phyloP scores from a whole-genome alignment of 352 stramenopile species.

The Sclerospora graminicola region DNA sequence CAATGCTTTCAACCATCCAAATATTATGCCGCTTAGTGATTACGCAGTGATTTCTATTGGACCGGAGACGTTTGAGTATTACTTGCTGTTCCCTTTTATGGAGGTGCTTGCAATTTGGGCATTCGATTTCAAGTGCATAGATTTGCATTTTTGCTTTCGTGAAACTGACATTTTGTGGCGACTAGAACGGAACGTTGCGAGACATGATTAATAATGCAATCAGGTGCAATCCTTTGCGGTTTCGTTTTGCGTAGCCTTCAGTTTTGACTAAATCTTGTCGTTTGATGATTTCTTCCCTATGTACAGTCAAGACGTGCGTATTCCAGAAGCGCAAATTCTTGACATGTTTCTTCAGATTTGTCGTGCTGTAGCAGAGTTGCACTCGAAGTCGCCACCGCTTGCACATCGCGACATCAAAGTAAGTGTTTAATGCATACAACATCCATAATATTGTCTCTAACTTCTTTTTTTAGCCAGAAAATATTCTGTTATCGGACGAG shows the following conservation, averaged over 20 bases:
- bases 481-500: constrained; percentile 71
- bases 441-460: not conserved
- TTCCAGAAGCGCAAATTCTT: constrained; percentile 59
- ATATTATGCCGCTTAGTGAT: constrained; percentile 80
- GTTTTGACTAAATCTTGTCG: too few relatives aligned
- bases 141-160: not conserved
- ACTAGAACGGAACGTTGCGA: constrained; percentile 69
- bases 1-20: constrained; percentile 56
- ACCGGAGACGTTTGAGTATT: constrained; percentile 49
- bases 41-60: constrained; percentile 55
- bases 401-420: constrained; percentile 85
- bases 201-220: constrained; percentile 73
- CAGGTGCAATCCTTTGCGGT: constrained; percentile 16
- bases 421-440: not conserved
- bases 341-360: constrained; percentile 81
- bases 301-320: constrained; percentile 28
- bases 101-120: constrained; percentile 25
- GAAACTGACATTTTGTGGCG: not conserved
- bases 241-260: not conserved
- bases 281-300: not conserved
- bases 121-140: not conserved
- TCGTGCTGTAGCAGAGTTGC: constrained; percentile 63
- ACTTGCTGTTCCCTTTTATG: constrained; percentile 81
- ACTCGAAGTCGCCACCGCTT: constrained; percentile 55
- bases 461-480: constrained; percentile 54